Percentiles rank a stretch among this genome's conserved stretches.
These are phyloP conservation scores for Eutrema yunnanense DNA, from an alignment of 345 rosid species.

Conservation along the genomic window DNA sequence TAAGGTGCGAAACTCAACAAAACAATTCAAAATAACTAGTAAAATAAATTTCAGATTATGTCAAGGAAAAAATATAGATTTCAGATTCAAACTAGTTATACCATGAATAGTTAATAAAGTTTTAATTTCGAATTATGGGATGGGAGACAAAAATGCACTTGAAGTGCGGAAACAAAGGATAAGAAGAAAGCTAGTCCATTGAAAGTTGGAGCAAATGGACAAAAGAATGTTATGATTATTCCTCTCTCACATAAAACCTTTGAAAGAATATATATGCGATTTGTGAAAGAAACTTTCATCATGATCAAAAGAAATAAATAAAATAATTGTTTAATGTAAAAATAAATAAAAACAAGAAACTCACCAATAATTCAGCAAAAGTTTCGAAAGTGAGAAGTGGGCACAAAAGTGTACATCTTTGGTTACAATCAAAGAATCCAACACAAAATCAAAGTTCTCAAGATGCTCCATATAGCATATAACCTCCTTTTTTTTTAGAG, in stretches of 20 bases:
- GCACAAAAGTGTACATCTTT: constrained; percentile 28
- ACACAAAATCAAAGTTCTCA: constrained; percentile 30
- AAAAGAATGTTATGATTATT: constrained; percentile 27
- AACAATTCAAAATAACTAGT: not conserved
- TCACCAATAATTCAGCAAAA: constrained; percentile 29
- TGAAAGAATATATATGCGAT: constrained; percentile 21
- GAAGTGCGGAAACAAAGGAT: constrained; percentile 14
- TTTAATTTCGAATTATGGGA: constrained; percentile 1
- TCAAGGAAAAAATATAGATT: not conserved
- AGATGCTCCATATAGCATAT: constrained; percentile 30
- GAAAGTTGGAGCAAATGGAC: constrained; percentile 30
- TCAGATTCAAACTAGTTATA: not conserved
- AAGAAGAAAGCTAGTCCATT: constrained; percentile 32
- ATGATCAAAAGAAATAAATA: constrained; percentile 3
- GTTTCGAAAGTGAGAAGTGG: constrained; percentile 31
- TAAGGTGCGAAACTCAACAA: not conserved
- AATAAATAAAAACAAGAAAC: not conserved
- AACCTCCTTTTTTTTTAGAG: constrained; percentile 19
- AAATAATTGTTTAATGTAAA: not conserved
- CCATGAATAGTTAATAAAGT: not conserved
- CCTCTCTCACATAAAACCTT: constrained; percentile 21
- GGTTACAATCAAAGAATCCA: constrained; percentile 35
- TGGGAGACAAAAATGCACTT: constrained; percentile 10
- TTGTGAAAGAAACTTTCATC: constrained; percentile 23
- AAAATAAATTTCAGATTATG: not conserved